Evolutionary conservation across 2,329 filamentous ascomycete species (phyloP).

Genomic region (Pseudonectria foliicola): DNA sequence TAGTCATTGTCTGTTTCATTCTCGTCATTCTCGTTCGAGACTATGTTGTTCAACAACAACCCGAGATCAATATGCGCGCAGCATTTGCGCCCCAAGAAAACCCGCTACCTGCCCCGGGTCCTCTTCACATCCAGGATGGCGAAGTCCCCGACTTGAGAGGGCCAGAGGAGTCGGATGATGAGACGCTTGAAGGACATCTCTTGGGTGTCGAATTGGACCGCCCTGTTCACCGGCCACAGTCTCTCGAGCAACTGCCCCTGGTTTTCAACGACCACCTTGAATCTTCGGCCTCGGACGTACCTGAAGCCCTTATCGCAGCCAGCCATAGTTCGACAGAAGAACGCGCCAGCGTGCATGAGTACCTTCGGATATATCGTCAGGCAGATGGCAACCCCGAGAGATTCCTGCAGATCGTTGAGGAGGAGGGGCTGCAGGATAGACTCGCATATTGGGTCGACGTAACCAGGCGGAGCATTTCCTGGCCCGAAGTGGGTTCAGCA

Average conservation of each 20-base stretch:
- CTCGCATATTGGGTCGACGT: conserved; percentile 53
- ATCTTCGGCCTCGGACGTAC: conserved; percentile 2
- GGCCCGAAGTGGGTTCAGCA: conserved; percentile 5
- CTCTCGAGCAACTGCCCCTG: conserved; percentile 8
- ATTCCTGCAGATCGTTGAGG: conserved; percentile 54
- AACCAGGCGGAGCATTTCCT: conserved; percentile 30
- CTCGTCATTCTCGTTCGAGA: conserved; percentile 94
- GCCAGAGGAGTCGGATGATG: conserved; percentile 24
- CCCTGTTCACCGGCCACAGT: conserved; percentile 8
- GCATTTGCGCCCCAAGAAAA: conserved; percentile 46
- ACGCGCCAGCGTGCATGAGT: conserved; percentile 25
- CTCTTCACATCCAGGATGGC: conserved; percentile 16
- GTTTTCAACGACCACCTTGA: conserved; percentile 6
- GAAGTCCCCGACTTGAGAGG: conserved; percentile 16
- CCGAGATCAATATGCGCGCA: conserved; percentile 75
- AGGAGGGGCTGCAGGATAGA: conserved; percentile 51
- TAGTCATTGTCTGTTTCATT: conserved; percentile 91
- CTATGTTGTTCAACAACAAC: conserved; percentile 97
- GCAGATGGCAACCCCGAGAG: conserved; percentile 52
- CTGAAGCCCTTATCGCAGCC: conserved; percentile 3
- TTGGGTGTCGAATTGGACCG: conserved; percentile 4
- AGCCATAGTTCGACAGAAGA: conserved; percentile 7
- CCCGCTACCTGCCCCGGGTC: conserved; percentile 18
- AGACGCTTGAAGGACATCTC: conserved; percentile 21
- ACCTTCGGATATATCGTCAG: conserved; percentile 49